Evolutionary conservation across 106 monocot species (phyloP), one percentile per base, ranked within the genome.

Genomic region (Allium sativum): DNA sequence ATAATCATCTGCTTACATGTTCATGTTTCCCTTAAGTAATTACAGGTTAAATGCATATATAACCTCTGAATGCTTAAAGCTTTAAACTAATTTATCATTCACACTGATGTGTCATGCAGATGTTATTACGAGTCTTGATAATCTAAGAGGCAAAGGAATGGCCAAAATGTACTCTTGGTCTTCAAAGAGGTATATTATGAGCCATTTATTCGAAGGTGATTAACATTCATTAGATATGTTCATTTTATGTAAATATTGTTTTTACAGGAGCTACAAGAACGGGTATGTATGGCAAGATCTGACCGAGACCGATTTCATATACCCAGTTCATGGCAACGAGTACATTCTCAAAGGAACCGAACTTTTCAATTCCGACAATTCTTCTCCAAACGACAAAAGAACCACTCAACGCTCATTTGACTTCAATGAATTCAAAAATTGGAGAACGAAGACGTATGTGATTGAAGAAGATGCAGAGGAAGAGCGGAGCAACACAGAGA

Each of bases 281-380:
- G 95, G 87, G 57, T 96, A 77, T 61, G 95, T 96, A 51, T 96
- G 95, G 95, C 90, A 96, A 51, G 95, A 96, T 65, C 86, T 96
- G 61, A 62, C 73, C 4, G 79, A 87, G 11, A 82, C 82, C 68
- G 90, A 96, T 52, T 70, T 87, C 75, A 90, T 96, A 65, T 64
- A 77, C 73, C 95, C 95, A 2, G 74, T 68, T 3, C 90, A 73
- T 17, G 86, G 87, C 19, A 46, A 76, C 12, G 95, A 96, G 73
- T 90, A 96, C 69, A 79, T 96, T 9, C 90, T 96, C 78, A 96
- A 90, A 44, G 95, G 95, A 13, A 84, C 90, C 5, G 90, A 95
- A 77, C 71, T 89, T 22, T 68, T 77, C 61, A 64, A 51, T 17
- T 18, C 21, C 8, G 58, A 18, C 42, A 9, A 22, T 3, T 55